phyloP scores from a whole-genome alignment of 768 basidiomycete species.

The Suillus spraguei region DNA sequence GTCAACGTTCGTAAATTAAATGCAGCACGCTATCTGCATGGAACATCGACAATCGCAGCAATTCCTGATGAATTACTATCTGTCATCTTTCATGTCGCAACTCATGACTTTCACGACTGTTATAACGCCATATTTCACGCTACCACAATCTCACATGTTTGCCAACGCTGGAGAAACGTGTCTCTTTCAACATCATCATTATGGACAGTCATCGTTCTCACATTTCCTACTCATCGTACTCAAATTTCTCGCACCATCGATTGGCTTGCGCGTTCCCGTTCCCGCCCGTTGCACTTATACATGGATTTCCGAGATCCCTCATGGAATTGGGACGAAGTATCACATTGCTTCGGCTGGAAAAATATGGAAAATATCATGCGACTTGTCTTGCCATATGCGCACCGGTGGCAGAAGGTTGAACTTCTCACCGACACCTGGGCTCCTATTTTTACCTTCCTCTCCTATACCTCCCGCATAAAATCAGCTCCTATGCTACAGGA shows the following conservation, averaged over 20 bases:
- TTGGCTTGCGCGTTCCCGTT: slow-evolving; percentile 48
- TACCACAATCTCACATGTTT: slow-evolving; percentile 49
- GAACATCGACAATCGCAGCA: slow-evolving; percentile 2
- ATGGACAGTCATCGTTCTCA: slow-evolving; percentile 55
- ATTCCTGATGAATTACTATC: slow-evolving; percentile 41
- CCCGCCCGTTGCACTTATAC: slow-evolving; percentile 49
- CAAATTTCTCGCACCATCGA: slow-evolving; percentile 40
- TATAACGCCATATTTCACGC: slow-evolving; percentile 31
- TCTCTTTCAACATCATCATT: slow-evolving; percentile 45
- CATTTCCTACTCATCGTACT: slow-evolving; percentile 40
- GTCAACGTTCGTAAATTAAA: slow-evolving; percentile 5
- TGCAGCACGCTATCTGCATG: slow-evolving; percentile 1
- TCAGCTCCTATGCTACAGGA: slow-evolving; percentile 40
- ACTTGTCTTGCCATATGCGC: slow-evolving; percentile 45
- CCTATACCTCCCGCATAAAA: slow-evolving; percentile 36
- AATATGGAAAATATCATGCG: slow-evolving; percentile 49
- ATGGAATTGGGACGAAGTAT: slow-evolving; percentile 54
- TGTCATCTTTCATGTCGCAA: slow-evolving; percentile 36
- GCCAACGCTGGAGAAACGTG: slow-evolving; percentile 50
- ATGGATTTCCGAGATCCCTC: slow-evolving; percentile 61
- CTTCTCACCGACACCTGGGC: slow-evolving; percentile 64
- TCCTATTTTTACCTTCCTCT: slow-evolving; percentile 56
- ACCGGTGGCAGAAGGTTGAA: slow-evolving; percentile 50
- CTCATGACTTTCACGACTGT: slow-evolving; percentile 29
- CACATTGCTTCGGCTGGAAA: slow-evolving; percentile 45